Evolutionary conservation across 2,329 filamentous ascomycete genomes (phyloP), one percentile per base, ranked within the genome.

Genomic region (Chrysoporthe austroafricana): DNA sequence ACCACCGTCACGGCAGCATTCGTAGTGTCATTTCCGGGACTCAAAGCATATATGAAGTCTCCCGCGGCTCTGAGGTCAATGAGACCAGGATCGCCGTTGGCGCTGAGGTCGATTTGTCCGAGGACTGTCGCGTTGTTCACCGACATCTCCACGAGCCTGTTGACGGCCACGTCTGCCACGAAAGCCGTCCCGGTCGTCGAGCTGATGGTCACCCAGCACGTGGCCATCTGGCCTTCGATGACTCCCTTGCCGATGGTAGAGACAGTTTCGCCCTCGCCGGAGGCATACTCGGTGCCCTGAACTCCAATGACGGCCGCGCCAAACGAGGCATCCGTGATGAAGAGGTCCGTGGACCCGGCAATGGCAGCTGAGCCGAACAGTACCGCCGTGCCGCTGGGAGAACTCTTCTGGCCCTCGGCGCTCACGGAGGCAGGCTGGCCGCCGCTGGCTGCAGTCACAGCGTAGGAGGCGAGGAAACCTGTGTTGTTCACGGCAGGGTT

Each of bases 321-420:
- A 64, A 90, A 88, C 0, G 85, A 84, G 0, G 87, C 83, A 66
- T 90, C 88, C 0, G 87, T 86, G 0, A 81, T 81, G 68, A 90
- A 86, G 50, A 88, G 72, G 42, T 81, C 74, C 2, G 72, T 76
- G 0, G 79, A 79, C 0, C 78, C 78, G 0, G 82, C 82, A 52
- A 89, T 82, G 0, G 77, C 60, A 0, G 78, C 73, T 0, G 85
- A 81, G 8, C 87, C 87, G 71, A 90, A 86, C 1, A 86, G 79
- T 0, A 85, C 84, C 0, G 82, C 82, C 0, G 87, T 89, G n/a
- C 85, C 86, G 0, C 74, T 64, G 0, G 86, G 87, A 0, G 82
- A 83, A n/a, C 77, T 80, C 26, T 75, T 75, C 1, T 71, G 73
- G 2, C 78, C 78, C 16, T 76, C 34, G 34, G 71, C 44, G 26